A percentile compares a stretch with the other conserved stretches of the same genome.
Conservation (phyloP, 73 alveolate genomes). For the Paramecium pentaurelia region DNA sequence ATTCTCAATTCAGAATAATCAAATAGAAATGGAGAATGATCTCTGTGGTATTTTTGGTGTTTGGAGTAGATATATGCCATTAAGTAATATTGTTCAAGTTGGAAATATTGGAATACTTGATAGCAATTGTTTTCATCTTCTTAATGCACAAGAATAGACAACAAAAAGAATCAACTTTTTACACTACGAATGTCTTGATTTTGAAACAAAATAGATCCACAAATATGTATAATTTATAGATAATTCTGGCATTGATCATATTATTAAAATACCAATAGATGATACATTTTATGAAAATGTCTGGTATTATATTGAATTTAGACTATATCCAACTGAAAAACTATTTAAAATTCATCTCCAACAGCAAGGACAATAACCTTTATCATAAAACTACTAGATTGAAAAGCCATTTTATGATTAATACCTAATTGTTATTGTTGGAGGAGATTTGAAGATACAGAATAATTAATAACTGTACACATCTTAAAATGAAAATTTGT, state of each 20-base stretch:
- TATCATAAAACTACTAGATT: background rate
- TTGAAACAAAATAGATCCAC: no score
- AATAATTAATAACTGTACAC: no score
- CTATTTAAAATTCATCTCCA: no score
- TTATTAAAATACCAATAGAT: background rate
- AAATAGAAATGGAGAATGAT: no score
- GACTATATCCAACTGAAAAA: background rate
- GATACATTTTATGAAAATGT: background rate
- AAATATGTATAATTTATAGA: background rate
- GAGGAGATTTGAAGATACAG: background rate
- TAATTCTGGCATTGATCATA: no score
- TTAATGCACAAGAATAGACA: no score
- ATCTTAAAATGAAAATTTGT: background rate
- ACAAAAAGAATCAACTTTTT: background rate
- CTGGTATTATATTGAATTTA: background rate
- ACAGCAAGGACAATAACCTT: no score
- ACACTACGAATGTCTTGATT: background rate
- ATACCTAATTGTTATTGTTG: background rate
- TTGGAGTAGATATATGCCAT: background rate
- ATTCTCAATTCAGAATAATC: no score
- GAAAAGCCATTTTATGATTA: background rate
- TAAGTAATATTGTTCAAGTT: background rate
- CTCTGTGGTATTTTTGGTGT: background rate
- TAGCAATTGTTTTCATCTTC: background rate
- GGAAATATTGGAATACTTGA: background rate